Evolutionary conservation across 1,284 basidiomycete species (phyloP).

Genomic region (Moesziomyces sp.): DNA sequence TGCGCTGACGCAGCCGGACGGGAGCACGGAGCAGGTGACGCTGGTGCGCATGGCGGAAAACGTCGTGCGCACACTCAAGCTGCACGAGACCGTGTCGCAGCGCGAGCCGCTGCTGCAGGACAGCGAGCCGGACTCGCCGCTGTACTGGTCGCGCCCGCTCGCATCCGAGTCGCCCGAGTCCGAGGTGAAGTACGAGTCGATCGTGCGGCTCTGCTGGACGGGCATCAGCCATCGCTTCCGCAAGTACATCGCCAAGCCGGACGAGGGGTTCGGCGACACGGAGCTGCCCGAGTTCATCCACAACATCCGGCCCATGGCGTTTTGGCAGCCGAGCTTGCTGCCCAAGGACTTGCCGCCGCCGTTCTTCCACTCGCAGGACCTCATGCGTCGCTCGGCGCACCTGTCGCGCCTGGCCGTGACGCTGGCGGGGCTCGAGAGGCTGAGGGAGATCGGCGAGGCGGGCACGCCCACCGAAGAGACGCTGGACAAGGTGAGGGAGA

Average conservation of each 20-base stretch:
- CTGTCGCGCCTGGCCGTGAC: conserved; percentile 27
- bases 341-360: conserved; percentile 33
- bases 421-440: conserved; percentile 25
- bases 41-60: conserved; percentile 43
- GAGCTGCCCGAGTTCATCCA: conserved; percentile 37
- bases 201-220: conserved; percentile 48
- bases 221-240: conserved; percentile 45
- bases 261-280: conserved; percentile 29
- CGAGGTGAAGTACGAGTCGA: conserved; percentile 52
- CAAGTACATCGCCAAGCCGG: conserved; percentile 43
- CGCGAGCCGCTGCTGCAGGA: conserved; percentile 37
- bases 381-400: conserved; percentile 40
- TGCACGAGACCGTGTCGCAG: conserved; percentile 26
- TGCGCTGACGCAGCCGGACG: conserved; percentile 41
- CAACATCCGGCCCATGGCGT: conserved; percentile 43
- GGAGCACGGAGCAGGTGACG: conserved; percentile 32
- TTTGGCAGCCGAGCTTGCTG: conserved; percentile 47
- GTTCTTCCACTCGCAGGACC: conserved; percentile 51
- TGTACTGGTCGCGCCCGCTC: conserved; percentile 44
- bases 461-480: conserved; percentile 15
- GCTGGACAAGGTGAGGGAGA: conserved; percentile 16
- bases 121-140: conserved; percentile 39
- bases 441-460: conserved; percentile 14
- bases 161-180: conserved; percentile 37
- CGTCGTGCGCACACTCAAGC: conserved; percentile 27